Conservation (phyloP, 192 early-diverging fungal genomes). For the Linnemannia schmuckeri region DNA sequence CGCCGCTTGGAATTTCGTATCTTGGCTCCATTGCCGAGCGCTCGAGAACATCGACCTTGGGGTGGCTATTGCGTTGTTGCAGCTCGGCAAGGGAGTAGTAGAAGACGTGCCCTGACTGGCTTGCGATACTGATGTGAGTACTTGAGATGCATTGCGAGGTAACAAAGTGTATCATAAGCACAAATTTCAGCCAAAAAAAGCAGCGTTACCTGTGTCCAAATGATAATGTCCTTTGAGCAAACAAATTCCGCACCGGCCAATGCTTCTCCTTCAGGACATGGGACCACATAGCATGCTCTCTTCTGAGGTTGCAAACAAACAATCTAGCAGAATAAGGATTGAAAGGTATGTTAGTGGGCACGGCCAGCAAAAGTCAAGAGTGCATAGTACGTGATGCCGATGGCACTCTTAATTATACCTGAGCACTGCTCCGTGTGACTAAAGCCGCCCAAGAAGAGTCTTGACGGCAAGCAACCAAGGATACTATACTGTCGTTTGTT, state of each 20-base stretch:
- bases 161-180: not conserved
- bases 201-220: constrained; percentile 63
- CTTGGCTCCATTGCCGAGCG: not conserved
- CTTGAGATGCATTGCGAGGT: not conserved
- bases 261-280: constrained; percentile 12
- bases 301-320: constrained; percentile 28
- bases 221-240: constrained; percentile 27
- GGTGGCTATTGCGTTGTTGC: not conserved
- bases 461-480: constrained; percentile 13
- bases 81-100: constrained; percentile 22
- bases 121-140: not conserved
- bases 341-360: not conserved
- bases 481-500: constrained; percentile 21
- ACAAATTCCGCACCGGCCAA: constrained; percentile 61
- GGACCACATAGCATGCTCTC: constrained; percentile 31
- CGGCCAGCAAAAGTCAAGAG: not conserved
- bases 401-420: constrained; percentile 9
- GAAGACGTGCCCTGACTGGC: constrained; percentile 34
- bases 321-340: constrained; percentile 12
- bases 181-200: not conserved
- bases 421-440: constrained; percentile 21
- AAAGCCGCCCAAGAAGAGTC: constrained; percentile 24
- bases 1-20: not conserved
- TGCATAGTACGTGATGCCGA: no score
- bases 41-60: not conserved